Evolutionary conservation across 305 asterid genomes (phyloP).

Genomic region (Fraxinus nigra): DNA sequence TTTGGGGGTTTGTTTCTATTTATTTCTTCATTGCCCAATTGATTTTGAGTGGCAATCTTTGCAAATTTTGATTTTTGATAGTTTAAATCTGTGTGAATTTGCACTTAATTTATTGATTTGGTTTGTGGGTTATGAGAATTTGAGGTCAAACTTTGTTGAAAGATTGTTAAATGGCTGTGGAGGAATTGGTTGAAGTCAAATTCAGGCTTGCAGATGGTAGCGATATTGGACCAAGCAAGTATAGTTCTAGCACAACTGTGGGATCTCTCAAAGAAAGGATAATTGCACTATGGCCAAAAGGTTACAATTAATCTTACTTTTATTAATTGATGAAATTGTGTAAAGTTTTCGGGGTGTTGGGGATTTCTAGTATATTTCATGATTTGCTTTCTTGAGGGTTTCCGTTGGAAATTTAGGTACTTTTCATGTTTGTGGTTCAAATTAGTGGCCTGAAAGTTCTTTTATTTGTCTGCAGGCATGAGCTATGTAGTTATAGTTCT

Average conservation of each 20-base stretch:
- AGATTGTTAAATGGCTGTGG: conserved; percentile 62
- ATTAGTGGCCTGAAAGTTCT: background rate
- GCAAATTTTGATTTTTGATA: conserved; percentile 4
- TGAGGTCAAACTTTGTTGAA: conserved; percentile 25
- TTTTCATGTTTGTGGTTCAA: background rate
- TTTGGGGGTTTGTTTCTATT: background rate
- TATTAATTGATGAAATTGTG: background rate
- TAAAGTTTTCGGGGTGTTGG: background rate
- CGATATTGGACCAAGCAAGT: conserved; percentile 95
- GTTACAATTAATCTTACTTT: background rate
- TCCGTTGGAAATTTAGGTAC: background rate
- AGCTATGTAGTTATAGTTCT: background rate
- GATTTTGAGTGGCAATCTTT: background rate
- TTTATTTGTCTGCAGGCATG: background rate
- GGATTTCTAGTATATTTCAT: background rate
- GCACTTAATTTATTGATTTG: conserved; percentile 19
- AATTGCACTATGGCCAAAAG: conserved; percentile 56
- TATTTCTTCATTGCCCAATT: background rate
- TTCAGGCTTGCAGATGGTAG: conserved; percentile 95
- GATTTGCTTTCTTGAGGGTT: background rate
- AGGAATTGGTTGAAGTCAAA: conserved; percentile 80
- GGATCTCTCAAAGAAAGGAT: conserved; percentile 81
- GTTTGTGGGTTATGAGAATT: conserved; percentile 30
- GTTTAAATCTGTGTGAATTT: background rate
- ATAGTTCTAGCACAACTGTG: conserved; percentile 61